Percentiles rank a stretch among this genome's conserved stretches.
phyloP scores from a whole-genome alignment of 2,329 filamentous ascomycete genomes.

The Pestalotiopsis sp. region DNA sequence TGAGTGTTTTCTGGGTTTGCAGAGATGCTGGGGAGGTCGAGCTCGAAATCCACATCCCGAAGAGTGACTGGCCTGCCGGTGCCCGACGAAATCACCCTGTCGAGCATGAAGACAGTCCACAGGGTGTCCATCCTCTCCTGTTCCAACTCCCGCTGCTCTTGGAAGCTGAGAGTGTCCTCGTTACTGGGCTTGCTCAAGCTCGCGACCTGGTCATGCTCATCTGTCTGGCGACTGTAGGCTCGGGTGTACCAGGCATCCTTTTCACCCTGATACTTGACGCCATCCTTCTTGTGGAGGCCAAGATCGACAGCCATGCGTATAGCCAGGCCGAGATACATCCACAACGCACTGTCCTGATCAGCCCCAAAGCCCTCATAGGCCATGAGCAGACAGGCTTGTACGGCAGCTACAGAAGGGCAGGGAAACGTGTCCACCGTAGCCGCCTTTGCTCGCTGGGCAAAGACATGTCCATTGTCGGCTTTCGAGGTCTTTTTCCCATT shows the following conservation, averaged over 20 bases:
- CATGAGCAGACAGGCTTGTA: constrained; percentile 81
- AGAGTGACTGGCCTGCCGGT: constrained; percentile 84
- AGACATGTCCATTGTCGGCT: constrained; percentile 75
- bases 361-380: constrained; percentile 90
- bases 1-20: constrained; percentile 63
- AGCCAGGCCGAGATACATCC: constrained; percentile 90
- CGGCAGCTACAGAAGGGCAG: constrained; percentile 79
- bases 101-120: constrained; percentile 87
- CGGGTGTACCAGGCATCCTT: constrained; percentile 53
- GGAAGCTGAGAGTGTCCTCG: constrained; percentile 42
- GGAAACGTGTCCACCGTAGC: constrained; percentile 82
- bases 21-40: constrained; percentile 63
- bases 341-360: constrained; percentile 84
- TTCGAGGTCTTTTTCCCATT: constrained; percentile 50
- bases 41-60: constrained; percentile 82
- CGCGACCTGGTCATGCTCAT: constrained; percentile 22
- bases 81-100: constrained; percentile 84
- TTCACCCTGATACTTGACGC: constrained; percentile 64
- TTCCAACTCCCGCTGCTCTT: constrained; percentile 68
- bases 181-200: constrained; percentile 41
- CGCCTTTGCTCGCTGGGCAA: constrained; percentile 81
- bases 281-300: constrained; percentile 80
- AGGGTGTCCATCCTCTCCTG: constrained; percentile 85
- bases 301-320: constrained; percentile 84
- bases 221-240: constrained; percentile 41